Base-by-base conservation (phyloP, 1,284 basidiomycete genomes). In the Pisolithus thermaeus region DNA sequence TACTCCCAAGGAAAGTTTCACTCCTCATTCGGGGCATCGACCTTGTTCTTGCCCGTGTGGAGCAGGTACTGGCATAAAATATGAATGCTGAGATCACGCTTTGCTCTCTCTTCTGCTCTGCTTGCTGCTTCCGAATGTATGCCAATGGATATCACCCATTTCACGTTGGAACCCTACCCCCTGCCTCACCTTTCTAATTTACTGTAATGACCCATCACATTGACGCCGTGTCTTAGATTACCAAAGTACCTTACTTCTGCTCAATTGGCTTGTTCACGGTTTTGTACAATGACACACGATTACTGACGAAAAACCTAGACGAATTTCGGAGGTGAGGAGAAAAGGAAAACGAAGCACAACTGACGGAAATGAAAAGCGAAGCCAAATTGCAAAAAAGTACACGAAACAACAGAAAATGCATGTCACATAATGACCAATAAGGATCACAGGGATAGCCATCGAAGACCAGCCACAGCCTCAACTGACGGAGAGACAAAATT, bases 41-140 rank as follows among this genome's bases (percentile, higher is more conserved):
- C 52, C 66, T 73, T 40, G 76, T 81, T 8, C 70, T 88, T 28
- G 81, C 82, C 59, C 77, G 73, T 58, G 81, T 87, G 77, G 84
- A 88, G 62, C 72, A 72, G 36, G 69, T 85, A 32, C 64, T 87
- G 52, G 61, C 60, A 52, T 75, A 5, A 75, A 49, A 36, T 30
- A 30, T 30, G 28, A 27, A 27, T 30, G 8, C 8, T 30, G 30
- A 30, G 30, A 35, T 35, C 32, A 35, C 14, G 11, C 4, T 35
- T 35, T 35, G 12, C 12, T 14, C 32, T 2, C 32, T 35, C 12
- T 35, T 30, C 28, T 3, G 28, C 9, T 30, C 28, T 11, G 8
- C 7, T 11, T 11, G 7, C 28, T 14, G 32, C 32, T 35, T 35
- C 32, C 32, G 32, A 12, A 35, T 14, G 28, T 30, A 27, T 27